Percentiles rank a stretch among this genome's conserved stretches.
phyloP scores from a whole-genome alignment of 2,329 filamentous ascomycete genomes.

The Cladophialophora bantiana region DNA sequence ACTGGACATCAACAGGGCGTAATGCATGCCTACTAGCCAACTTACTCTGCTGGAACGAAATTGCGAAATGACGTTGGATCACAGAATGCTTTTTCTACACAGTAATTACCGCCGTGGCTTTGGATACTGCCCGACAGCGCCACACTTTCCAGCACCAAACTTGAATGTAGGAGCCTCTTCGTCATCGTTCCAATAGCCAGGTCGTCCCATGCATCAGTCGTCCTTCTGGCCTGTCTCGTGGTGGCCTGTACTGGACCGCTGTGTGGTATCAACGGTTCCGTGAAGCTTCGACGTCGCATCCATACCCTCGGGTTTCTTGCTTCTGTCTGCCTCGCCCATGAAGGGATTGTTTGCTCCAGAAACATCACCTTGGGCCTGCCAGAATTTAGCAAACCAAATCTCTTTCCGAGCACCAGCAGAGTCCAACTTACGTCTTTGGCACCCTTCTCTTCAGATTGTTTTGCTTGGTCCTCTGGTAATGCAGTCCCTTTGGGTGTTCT shows the following conservation, averaged over 20 bases:
- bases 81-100: slow-evolving; percentile 16
- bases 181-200: background rate
- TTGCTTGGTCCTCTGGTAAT: slow-evolving; percentile 2
- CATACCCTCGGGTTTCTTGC: slow-evolving; percentile 64
- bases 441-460: slow-evolving; percentile 51
- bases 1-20: background rate
- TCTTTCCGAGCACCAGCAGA: background rate
- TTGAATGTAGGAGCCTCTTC: background rate
- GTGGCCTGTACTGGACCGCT: slow-evolving; percentile 4
- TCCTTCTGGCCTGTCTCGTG: slow-evolving; percentile 12
- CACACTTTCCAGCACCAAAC: background rate
- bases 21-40: background rate
- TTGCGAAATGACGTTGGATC: background rate
- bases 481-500: slow-evolving; percentile 34
- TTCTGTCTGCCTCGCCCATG: slow-evolving; percentile 55
- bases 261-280: slow-evolving; percentile 52
- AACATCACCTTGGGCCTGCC: slow-evolving; percentile 30
- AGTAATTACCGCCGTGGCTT: slow-evolving; percentile 9
- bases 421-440: slow-evolving; percentile 33
- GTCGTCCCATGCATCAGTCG: background rate
- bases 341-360: slow-evolving; percentile 54
- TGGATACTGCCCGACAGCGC: background rate
- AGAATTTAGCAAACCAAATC: slow-evolving; percentile 17
- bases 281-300: slow-evolving; percentile 63
- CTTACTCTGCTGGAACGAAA: background rate